phyloP scores from a whole-genome alignment of 202 grass and related monocot genomes.

The Hordeum pubiflorum region DNA sequence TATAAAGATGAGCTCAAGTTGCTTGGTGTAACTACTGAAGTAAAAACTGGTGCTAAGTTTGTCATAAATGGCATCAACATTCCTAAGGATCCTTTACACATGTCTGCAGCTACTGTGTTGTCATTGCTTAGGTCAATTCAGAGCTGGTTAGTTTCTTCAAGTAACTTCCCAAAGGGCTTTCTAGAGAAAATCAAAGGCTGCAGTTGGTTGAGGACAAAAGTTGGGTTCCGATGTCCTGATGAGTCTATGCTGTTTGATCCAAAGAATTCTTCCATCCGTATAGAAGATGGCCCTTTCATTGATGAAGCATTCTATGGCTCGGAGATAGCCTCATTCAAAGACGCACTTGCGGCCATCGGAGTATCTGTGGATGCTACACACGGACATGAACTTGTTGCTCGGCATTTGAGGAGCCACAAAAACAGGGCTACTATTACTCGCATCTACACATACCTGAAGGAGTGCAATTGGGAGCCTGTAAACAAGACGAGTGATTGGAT shows the following conservation, averaged over 20 bases:
- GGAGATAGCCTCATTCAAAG: constrained; percentile 2
- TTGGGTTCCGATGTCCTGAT: background rate
- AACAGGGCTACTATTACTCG: constrained; percentile 33
- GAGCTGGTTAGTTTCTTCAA: background rate
- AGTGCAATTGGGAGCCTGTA: background rate
- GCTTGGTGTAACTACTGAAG: background rate
- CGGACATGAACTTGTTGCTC: constrained; percentile 34
- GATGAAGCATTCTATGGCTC: constrained; percentile 61
- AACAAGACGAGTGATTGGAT: constrained; percentile 34
- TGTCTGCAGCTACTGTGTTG: background rate
- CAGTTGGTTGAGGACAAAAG: background rate
- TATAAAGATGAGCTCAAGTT: background rate
- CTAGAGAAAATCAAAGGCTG: background rate
- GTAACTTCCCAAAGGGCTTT: background rate
- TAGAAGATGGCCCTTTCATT: constrained; percentile 64
- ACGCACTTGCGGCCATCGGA: background rate
- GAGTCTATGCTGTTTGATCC: background rate
- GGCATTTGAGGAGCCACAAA: constrained; percentile 35
- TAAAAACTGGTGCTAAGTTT: background rate
- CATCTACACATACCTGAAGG: constrained; percentile 30
- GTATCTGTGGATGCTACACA: background rate
- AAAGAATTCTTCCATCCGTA: background rate
- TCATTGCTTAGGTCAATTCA: background rate
- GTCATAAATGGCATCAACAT: background rate
- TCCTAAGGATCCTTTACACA: background rate